Evolutionary conservation across 345 rosid species (phyloP).

Genomic region (Psidium guajava): DNA sequence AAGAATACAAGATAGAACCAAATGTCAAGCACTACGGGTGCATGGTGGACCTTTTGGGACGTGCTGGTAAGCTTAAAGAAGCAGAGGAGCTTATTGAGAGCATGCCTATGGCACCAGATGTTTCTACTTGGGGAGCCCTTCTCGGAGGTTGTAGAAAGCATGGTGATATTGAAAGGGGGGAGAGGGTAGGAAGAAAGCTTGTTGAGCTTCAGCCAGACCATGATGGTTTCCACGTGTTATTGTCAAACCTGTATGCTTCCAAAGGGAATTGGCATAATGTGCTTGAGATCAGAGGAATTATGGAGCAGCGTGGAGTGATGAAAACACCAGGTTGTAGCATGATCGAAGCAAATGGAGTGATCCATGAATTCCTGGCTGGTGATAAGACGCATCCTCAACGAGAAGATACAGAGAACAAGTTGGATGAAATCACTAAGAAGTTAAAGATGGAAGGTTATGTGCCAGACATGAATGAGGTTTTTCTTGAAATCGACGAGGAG

Average conservation of each 20-base stretch:
- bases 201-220: constrained; percentile 47
- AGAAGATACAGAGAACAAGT: constrained; percentile 25
- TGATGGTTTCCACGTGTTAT: constrained; percentile 44
- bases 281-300: constrained; percentile 30
- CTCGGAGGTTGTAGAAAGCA: constrained; percentile 51
- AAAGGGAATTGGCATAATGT: constrained; percentile 46
- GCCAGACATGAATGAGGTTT: constrained; percentile 32
- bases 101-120: constrained; percentile 61
- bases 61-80: constrained; percentile 47
- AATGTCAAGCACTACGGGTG: constrained; percentile 64
- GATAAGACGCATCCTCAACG: constrained; percentile 30
- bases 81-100: constrained; percentile 44
- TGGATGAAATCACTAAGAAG: constrained; percentile 30
- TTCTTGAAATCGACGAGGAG: constrained; percentile 40
- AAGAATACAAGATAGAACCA: constrained; percentile 34
- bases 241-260: constrained; percentile 52
- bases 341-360: constrained; percentile 36
- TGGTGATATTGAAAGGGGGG: constrained; percentile 38
- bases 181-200: constrained; percentile 47
- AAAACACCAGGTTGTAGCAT: constrained; percentile 54
- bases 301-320: constrained; percentile 33
- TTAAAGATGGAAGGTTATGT: constrained; percentile 33
- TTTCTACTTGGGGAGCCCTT: constrained; percentile 62
- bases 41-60: constrained; percentile 72
- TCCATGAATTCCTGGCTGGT: constrained; percentile 42